Percentiles rank a stretch among this genome's conserved stretches.
Conservation (phyloP, 192 early-diverging fungal species). For the Linnemannia zychae region DNA sequence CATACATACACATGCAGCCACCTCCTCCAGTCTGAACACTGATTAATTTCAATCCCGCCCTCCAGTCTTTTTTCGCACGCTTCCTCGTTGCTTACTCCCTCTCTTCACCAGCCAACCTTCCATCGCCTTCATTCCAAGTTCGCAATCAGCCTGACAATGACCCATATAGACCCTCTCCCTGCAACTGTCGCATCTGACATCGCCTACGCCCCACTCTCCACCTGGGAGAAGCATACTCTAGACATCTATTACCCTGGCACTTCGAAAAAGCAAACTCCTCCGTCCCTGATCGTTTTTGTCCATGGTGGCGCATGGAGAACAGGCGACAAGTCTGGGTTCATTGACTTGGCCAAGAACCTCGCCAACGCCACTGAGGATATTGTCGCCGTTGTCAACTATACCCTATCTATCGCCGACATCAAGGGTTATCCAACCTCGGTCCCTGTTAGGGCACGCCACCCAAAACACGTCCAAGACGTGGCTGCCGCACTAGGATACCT, state of each 20-base stretch:
- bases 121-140: not conserved
- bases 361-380: constrained; percentile 58
- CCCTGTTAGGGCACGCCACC: constrained; percentile 66
- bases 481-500: constrained; percentile 68
- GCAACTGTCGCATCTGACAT: constrained; percentile 23
- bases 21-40: too few species aligned
- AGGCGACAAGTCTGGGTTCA: constrained; percentile 78
- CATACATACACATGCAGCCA: too few species aligned
- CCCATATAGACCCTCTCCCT: not conserved
- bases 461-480: constrained; percentile 77
- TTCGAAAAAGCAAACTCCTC: not conserved
- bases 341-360: constrained; percentile 63
- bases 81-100: too few species aligned
- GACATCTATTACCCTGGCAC: constrained; percentile 71
- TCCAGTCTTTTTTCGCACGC: too few species aligned
- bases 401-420: constrained; percentile 62
- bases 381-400: constrained; percentile 84
- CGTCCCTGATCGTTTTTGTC: constrained; percentile 76
- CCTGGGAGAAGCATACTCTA: constrained; percentile 65
- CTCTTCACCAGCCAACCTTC: too few species aligned
- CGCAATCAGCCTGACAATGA: not conserved
- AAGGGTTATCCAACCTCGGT: constrained; percentile 42
- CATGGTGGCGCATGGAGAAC: constrained; percentile 92
- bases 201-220: constrained; percentile 42
- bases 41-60: too few species aligned